Conservation (phyloP, 495 filamentous ascomycete genomes). For the Xylaria curta region DNA sequence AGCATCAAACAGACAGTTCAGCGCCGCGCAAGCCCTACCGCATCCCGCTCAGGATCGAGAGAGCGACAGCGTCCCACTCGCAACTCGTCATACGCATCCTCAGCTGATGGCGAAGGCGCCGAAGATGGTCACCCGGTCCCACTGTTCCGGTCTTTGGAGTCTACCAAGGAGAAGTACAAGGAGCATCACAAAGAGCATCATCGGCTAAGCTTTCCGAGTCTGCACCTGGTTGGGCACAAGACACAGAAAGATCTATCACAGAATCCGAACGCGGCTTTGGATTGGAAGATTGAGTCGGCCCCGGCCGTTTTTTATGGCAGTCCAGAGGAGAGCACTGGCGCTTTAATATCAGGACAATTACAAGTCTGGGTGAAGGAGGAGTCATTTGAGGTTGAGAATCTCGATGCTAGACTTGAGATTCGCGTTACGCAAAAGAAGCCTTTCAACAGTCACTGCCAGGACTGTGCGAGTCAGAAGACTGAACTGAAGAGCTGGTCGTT, state of each 20-base stretch:
- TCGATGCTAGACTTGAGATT: conserved; percentile 71
- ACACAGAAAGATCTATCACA: conserved; percentile 51
- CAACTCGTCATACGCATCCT: conserved; percentile 44
- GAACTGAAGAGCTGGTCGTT: conserved; percentile 82
- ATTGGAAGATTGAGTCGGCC: conserved; percentile 86
- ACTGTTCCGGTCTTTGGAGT: conserved; percentile 39
- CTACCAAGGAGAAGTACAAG: conserved; percentile 42
- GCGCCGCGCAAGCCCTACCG: conserved; percentile 33
- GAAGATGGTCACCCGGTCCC: conserved; percentile 38
- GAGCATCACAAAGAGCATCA: conserved; percentile 33
- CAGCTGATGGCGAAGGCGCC: conserved; percentile 43
- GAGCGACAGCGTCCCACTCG: conserved; percentile 38
- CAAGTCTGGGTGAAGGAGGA: conserved; percentile 71
- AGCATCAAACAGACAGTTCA: conserved; percentile 43
- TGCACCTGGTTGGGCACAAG: conserved; percentile 52
- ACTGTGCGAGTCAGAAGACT: conserved; percentile 72
- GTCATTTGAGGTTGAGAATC: conserved; percentile 67
- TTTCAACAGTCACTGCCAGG: conserved; percentile 74
- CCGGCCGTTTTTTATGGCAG: conserved; percentile 84
- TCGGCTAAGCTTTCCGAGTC: conserved; percentile 53
- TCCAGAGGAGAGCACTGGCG: conserved; percentile 78
- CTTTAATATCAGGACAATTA: conserved; percentile 85
- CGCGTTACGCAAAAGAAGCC: conserved; percentile 78
- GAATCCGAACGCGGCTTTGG: conserved; percentile 61
- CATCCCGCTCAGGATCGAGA: conserved; percentile 31